Percentiles rank a stretch among this genome's conserved stretches.
Evolutionary conservation across 306 rosid species (phyloP).

Genomic region (Sicyos baderoa): DNA sequence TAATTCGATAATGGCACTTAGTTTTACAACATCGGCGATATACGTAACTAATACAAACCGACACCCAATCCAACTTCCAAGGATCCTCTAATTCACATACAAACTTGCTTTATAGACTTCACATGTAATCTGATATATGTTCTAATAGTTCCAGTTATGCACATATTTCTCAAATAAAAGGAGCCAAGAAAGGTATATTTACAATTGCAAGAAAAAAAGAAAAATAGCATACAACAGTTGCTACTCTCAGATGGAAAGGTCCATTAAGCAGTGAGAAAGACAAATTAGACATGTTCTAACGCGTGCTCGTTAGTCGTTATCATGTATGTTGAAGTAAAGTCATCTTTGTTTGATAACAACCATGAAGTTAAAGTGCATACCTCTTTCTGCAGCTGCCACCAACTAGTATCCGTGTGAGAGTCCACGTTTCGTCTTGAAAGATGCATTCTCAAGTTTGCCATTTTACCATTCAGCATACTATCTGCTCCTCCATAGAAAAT

Average conservation of each 20-base stretch:
- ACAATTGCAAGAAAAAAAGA: neutral
- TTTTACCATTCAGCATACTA: conserved; percentile 32
- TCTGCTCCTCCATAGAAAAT: conserved; percentile 20
- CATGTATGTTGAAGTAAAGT: neutral
- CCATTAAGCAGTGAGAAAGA: neutral
- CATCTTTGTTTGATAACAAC: neutral
- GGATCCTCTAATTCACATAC: neutral
- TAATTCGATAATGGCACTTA: neutral
- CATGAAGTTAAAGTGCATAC: conserved; percentile 23
- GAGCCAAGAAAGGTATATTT: neutral
- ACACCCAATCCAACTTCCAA: conserved; percentile 3
- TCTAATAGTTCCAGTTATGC: neutral
- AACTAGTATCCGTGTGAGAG: conserved; percentile 30
- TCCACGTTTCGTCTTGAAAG: conserved; percentile 25
- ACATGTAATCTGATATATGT: neutral
- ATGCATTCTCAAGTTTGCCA: conserved; percentile 26
- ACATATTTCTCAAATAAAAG: neutral
- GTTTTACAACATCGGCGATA: neutral
- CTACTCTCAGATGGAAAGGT: neutral
- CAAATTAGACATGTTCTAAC: neutral
- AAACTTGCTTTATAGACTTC: conserved; percentile 8
- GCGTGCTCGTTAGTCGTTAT: neutral
- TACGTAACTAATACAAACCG: neutral
- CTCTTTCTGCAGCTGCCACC: conserved; percentile 31
- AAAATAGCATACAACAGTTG: neutral